phyloP scores from a whole-genome alignment of 1,139 yeast species.

The Protomyces arabidopsidicola region DNA sequence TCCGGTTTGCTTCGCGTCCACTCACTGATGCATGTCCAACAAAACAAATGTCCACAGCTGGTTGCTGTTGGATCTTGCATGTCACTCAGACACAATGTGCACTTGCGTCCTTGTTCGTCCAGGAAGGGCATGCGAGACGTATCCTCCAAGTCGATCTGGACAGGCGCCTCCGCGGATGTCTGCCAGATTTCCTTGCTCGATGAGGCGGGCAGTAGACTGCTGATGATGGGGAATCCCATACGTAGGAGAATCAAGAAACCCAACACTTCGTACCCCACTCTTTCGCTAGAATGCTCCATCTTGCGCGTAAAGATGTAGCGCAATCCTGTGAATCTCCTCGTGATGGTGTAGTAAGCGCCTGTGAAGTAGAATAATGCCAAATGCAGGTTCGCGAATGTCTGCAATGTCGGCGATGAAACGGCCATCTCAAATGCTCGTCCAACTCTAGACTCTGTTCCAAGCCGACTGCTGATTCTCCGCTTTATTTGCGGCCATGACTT shows the following conservation, averaged over 20 bases:
- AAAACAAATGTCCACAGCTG: slow-evolving; percentile 85
- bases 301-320: slow-evolving; percentile 54
- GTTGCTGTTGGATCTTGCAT: slow-evolving; percentile 84
- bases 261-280: slow-evolving; percentile 62
- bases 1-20: slow-evolving; percentile 86
- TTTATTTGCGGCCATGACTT: slow-evolving; percentile 25
- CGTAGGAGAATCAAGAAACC: slow-evolving; percentile 69
- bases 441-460: background rate
- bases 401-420: background rate
- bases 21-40: slow-evolving; percentile 86
- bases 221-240: slow-evolving; percentile 44
- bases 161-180: background rate
- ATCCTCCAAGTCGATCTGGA: slow-evolving; percentile 53
- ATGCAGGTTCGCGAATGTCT: slow-evolving; percentile 45
- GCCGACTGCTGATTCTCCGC: background rate
- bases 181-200: background rate
- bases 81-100: slow-evolving; percentile 75
- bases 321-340: slow-evolving; percentile 73
- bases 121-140: slow-evolving; percentile 59
- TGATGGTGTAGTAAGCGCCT: slow-evolving; percentile 73
- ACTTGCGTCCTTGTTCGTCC: slow-evolving; percentile 63
- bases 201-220: slow-evolving; percentile 35
- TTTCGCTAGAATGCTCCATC: slow-evolving; percentile 40
- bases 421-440: background rate
- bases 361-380: slow-evolving; percentile 74